Conservation (phyloP, 805 yeast species). For the Priceomyces fermenticarens region DNA sequence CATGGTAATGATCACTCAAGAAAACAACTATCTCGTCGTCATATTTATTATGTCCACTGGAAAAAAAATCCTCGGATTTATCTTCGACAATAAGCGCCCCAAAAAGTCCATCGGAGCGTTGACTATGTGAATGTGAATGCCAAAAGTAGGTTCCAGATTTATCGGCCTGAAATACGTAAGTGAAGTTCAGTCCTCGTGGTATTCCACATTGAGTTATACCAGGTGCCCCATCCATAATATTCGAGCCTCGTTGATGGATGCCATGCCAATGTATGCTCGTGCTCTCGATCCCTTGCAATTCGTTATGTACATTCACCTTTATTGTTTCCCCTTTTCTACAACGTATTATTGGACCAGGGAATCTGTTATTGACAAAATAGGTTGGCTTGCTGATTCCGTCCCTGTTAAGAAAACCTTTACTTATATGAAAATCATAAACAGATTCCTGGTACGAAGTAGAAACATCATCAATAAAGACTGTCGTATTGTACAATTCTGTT, state of each 20-base stretch:
- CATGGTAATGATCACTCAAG: conserved; percentile 23
- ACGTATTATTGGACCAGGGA: conserved; percentile 18
- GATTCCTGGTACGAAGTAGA: no score
- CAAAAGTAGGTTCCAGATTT: conserved; percentile 20
- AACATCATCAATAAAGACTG: no score
- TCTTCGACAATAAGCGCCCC: conserved; percentile 16
- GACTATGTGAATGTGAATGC: conserved; percentile 18
- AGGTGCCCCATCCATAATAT: conserved; percentile 18
- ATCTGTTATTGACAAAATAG: conserved; percentile 31
- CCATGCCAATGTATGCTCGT: conserved; percentile 19
- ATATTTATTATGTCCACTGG: neutral
- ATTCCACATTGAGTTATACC: conserved; percentile 16
- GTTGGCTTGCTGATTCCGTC: conserved; percentile 2
- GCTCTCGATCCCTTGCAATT: conserved; percentile 8
- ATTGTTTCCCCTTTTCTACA: conserved; percentile 16
- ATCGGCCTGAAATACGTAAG: conserved; percentile 12
- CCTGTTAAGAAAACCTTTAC: neutral
- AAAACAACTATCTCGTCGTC: conserved; percentile 5
- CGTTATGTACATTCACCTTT: conserved; percentile 13
- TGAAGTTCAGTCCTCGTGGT: conserved; percentile 11
- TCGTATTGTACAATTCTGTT: no score
- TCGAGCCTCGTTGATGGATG: conserved; percentile 12
- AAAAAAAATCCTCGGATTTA: conserved; percentile 10
- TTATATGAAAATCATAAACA: neutral
- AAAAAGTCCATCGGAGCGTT: conserved; percentile 19